phyloP scores from a whole-genome alignment of 2,329 filamentous ascomycete genomes.

The Colletotrichum liaoningense region DNA sequence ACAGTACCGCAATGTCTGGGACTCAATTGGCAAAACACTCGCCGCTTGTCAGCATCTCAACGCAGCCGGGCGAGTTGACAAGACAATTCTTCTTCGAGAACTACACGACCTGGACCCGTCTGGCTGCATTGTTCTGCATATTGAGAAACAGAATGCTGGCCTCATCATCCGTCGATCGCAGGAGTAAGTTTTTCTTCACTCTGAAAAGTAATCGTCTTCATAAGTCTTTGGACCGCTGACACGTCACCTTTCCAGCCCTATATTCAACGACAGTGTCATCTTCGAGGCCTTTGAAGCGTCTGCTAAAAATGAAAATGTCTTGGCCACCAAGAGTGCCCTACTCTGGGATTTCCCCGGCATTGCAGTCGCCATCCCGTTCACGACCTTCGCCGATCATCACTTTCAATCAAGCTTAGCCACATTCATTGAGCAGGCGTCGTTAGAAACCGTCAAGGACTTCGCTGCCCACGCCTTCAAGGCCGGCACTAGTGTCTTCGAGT shows the following conservation, averaged over 20 bases:
- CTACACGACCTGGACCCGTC: neutral
- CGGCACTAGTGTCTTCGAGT: slow-evolving; percentile 58
- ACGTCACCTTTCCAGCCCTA: slow-evolving; percentile 33
- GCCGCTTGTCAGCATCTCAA: slow-evolving; percentile 13
- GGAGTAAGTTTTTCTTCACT: slow-evolving; percentile 40
- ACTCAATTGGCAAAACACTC: slow-evolving; percentile 1
- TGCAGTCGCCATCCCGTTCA: slow-evolving; percentile 58
- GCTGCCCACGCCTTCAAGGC: slow-evolving; percentile 64
- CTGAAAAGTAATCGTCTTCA: neutral
- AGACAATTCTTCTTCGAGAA: neutral
- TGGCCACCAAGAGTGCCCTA: slow-evolving; percentile 63
- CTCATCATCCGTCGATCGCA: slow-evolving; percentile 42
- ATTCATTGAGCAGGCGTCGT: slow-evolving; percentile 68
- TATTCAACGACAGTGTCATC: slow-evolving; percentile 43
- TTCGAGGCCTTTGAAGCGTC: slow-evolving; percentile 72
- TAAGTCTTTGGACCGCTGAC: neutral
- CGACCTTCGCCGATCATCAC: slow-evolving; percentile 39
- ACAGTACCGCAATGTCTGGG: neutral
- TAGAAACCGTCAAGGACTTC: slow-evolving; percentile 64
- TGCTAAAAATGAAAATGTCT: slow-evolving; percentile 61
- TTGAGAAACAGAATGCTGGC: slow-evolving; percentile 45
- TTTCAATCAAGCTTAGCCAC: slow-evolving; percentile 50
- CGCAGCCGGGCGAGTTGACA: slow-evolving; percentile 19
- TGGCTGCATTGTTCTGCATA: slow-evolving; percentile 21
- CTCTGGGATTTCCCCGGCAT: slow-evolving; percentile 70